Evolutionary conservation across 179 eudicot species (phyloP).

Genomic region (Beta lomatogona): DNA sequence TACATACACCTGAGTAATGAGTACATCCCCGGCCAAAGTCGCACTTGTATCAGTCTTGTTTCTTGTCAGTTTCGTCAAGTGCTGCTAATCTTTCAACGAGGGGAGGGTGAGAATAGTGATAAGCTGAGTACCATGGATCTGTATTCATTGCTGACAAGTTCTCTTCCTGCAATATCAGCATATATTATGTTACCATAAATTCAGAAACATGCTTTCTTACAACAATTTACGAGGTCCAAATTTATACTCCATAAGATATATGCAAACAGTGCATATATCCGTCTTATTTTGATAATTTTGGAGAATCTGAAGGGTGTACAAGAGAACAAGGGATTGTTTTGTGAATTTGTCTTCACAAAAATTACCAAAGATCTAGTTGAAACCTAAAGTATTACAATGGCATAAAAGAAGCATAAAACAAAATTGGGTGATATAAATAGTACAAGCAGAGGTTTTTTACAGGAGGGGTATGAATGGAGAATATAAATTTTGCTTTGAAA

Average conservation of each 20-base stretch:
- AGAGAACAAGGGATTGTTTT: no score
- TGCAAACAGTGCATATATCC: no score
- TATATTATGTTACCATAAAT: not conserved
- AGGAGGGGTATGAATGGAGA: not conserved
- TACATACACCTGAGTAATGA: not conserved
- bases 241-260: not conserved
- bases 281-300: no score
- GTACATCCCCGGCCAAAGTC: not conserved
- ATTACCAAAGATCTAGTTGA: no score
- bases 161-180: constrained; percentile 66
- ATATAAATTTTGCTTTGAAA: not conserved
- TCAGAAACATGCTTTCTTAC: constrained; percentile 6
- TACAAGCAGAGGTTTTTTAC: no score
- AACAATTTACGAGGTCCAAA: not conserved
- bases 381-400: no score
- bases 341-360: no score
- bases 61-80: constrained; percentile 67
- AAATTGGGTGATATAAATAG: no score
- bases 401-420: no score
- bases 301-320: no score
- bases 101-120: constrained; percentile 95
- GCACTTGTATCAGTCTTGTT: constrained; percentile 45
- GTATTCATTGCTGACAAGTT: constrained; percentile 95
- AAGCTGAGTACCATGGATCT: constrained; percentile 96
- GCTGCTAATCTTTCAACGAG: constrained; percentile 90